phyloP scores from a whole-genome alignment of 2,329 filamentous ascomycete species.

The Clarireedia paspali region DNA sequence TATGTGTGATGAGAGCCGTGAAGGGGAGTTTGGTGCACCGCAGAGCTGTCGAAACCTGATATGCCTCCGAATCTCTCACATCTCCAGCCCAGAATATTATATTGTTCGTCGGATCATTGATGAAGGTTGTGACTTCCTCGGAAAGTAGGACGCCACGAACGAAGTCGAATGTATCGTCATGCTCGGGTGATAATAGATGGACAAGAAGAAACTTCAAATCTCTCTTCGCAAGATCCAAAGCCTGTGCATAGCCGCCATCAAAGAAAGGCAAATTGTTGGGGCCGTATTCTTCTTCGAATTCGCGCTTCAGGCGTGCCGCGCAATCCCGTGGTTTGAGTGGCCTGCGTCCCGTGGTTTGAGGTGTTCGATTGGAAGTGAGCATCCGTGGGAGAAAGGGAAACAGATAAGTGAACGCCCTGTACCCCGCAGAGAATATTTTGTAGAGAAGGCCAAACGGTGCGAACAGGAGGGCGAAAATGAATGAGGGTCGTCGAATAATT shows the following conservation, averaged over 20 bases:
- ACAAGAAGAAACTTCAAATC: conserved; percentile 90
- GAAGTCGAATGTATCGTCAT: conserved; percentile 83
- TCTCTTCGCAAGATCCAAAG: conserved; percentile 80
- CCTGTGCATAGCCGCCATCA: conserved; percentile 86
- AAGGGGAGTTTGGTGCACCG: conserved; percentile 92
- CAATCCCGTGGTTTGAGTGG: conserved; percentile 80
- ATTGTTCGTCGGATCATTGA: conserved; percentile 69
- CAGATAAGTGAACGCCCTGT: conserved; percentile 68
- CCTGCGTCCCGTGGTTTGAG: conserved; percentile 61
- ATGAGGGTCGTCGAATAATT: conserved; percentile 53
- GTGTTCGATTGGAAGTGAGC: conserved; percentile 46
- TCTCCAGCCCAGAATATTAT: conserved; percentile 90
- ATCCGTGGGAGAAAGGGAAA: conserved; percentile 72
- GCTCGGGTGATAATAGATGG: conserved; percentile 81
- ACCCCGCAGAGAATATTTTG: conserved; percentile 58
- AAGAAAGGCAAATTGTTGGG: conserved; percentile 64
- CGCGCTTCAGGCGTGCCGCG: conserved; percentile 78
- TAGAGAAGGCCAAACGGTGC: conserved; percentile 76
- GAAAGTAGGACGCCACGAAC: conserved; percentile 74
- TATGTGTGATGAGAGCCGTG: conserved; percentile 77
- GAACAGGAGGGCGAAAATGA: conserved; percentile 71
- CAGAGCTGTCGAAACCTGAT: conserved; percentile 82
- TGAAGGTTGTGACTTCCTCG: conserved; percentile 63
- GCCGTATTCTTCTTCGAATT: conserved; percentile 93
- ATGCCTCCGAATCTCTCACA: conserved; percentile 87